These are phyloP conservation scores for Penicillium odoratum DNA, from an alignment of 495 filamentous ascomycete species.

Conservation along the genomic window DNA sequence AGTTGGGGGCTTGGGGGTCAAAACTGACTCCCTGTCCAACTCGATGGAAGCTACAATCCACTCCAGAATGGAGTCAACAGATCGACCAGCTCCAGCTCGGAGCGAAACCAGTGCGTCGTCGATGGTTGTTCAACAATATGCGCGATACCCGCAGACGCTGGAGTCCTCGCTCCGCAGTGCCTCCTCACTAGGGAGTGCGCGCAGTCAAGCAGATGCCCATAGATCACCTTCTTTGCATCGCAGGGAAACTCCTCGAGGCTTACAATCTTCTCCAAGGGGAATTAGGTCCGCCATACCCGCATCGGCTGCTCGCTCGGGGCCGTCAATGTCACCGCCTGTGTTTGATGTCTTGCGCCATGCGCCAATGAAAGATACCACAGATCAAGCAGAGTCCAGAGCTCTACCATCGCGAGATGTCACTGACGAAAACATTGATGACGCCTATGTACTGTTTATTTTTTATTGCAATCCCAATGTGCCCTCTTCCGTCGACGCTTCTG, in stretches of 20 bases:
- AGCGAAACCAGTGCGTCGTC: conserved; percentile 32
- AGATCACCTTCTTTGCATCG: conserved; percentile 44
- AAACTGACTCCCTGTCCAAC: not conserved
- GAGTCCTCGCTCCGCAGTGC: conserved; percentile 44
- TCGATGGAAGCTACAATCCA: conserved; percentile 39
- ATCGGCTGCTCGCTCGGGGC: conserved; percentile 34
- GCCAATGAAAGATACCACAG: conserved; percentile 34
- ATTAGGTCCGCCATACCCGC: conserved; percentile 33
- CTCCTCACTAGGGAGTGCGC: conserved; percentile 46
- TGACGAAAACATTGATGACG: conserved; percentile 76
- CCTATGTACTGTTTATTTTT: conserved; percentile 85
- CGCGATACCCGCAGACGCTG: conserved; percentile 41
- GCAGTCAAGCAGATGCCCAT: conserved; percentile 38
- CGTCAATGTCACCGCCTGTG: conserved; percentile 45
- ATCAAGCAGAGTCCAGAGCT: conserved; percentile 37
- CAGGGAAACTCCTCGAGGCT: conserved; percentile 46
- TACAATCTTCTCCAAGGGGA: conserved; percentile 45
- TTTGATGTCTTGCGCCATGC: conserved; percentile 37
- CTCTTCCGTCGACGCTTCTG: conserved; percentile 65
- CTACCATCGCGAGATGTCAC: conserved; percentile 72
- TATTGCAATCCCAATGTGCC: conserved; percentile 86
- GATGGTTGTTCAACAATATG: conserved; percentile 48
- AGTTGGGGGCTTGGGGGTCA: conserved; percentile 3
- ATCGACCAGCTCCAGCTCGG: conserved; percentile 31
- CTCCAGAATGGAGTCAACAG: conserved; percentile 31